Percentiles rank a stretch among this genome's conserved stretches.
phyloP scores from a whole-genome alignment of 2,329 filamentous ascomycete species.

The Beauveria rudraprayagi region DNA sequence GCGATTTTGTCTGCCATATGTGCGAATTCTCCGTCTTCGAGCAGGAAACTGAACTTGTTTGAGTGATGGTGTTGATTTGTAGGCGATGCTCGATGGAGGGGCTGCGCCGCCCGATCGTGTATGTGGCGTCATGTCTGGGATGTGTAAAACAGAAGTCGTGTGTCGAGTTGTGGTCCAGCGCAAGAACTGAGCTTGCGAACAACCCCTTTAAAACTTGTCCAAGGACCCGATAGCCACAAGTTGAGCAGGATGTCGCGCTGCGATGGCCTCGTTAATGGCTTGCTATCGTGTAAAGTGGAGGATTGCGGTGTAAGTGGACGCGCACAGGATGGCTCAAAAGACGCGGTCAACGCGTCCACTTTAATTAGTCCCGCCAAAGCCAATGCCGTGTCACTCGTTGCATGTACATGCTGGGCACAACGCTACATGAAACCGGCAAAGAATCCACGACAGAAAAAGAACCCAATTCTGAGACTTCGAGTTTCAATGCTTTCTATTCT shows the following conservation, averaged over 20 bases:
- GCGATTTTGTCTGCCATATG: constrained; percentile 21
- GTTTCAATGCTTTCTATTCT: background rate
- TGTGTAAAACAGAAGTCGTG: background rate
- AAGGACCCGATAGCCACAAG: background rate
- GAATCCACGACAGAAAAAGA: background rate
- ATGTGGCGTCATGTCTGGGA: constrained; percentile 25
- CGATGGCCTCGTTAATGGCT: background rate
- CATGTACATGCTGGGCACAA: background rate
- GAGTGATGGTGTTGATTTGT: constrained; percentile 28
- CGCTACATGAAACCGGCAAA: background rate
- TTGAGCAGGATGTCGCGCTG: background rate
- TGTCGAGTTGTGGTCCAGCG: background rate
- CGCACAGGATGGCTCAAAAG: background rate
- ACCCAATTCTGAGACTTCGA: background rate
- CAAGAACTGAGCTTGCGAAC: background rate
- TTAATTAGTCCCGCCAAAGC: background rate
- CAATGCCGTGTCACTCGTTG: too few relatives aligned
- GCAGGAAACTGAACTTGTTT: constrained; percentile 33
- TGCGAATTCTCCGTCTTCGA: constrained; percentile 26
- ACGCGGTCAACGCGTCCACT: constrained; percentile 11
- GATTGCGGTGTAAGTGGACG: constrained; percentile 1
- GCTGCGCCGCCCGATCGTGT: constrained; percentile 31
- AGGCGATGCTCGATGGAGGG: constrained; percentile 27
- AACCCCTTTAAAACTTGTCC: background rate
- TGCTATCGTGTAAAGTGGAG: background rate